Conservation (phyloP, 2,329 filamentous ascomycete genomes). For the Septoria petroselini region DNA sequence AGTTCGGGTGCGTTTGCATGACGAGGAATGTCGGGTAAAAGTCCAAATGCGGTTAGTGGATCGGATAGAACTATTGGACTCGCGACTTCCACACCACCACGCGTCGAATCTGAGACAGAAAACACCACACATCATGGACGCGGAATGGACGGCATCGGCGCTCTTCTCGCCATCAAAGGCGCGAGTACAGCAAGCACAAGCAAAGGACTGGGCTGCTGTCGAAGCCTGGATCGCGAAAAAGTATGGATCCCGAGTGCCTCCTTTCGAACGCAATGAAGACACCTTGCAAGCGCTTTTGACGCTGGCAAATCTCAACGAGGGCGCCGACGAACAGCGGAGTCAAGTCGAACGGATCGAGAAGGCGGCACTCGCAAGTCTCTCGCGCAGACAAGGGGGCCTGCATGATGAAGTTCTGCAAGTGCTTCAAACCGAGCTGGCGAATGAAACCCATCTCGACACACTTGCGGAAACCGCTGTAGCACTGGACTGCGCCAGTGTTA, state of each 20-base stretch:
- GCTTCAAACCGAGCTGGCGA: slow-evolving; percentile 28
- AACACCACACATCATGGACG: slow-evolving; percentile 19
- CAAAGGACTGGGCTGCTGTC: slow-evolving; percentile 87
- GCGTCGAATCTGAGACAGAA: not conserved
- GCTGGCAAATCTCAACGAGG: slow-evolving; percentile 72
- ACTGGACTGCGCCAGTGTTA: slow-evolving; percentile 36
- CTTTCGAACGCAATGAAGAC: slow-evolving; percentile 82
- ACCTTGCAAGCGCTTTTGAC: slow-evolving; percentile 73
- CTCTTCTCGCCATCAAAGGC: slow-evolving; percentile 62
- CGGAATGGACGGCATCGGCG: slow-evolving; percentile 41
- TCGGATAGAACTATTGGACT: not conserved
- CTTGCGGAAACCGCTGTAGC: slow-evolving; percentile 41
- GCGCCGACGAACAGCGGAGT: slow-evolving; percentile 67
- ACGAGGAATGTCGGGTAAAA: too few species aligned
- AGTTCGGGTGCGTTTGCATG: too few species aligned
- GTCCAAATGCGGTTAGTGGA: not conserved
- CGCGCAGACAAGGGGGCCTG: slow-evolving; percentile 23
- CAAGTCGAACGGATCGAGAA: slow-evolving; percentile 59
- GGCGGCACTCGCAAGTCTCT: slow-evolving; percentile 56
- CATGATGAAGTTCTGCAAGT: slow-evolving; percentile 23
- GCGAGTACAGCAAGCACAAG: slow-evolving; percentile 73
- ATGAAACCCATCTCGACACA: slow-evolving; percentile 32
- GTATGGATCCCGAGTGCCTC: slow-evolving; percentile 62
- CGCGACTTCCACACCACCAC: not conserved
- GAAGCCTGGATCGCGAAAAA: slow-evolving; percentile 77